These are phyloP conservation scores for Ustilago sp. DNA, from an alignment of 1,284 basidiomycete genomes.

Conservation along the genomic window DNA sequence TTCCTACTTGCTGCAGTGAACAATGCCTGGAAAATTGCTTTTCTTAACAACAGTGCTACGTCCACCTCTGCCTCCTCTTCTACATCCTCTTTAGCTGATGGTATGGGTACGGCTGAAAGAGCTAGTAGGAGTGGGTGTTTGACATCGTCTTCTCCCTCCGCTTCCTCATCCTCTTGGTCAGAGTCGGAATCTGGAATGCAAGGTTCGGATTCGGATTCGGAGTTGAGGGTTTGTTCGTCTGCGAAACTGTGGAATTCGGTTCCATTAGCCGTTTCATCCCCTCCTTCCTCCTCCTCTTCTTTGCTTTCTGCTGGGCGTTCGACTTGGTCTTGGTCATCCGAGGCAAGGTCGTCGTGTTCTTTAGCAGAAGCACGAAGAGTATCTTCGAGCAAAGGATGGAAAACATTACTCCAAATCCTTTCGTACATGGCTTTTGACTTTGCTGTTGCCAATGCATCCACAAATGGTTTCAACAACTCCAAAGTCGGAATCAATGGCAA, in stretches of 20 bases:
- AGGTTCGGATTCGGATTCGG: constrained; percentile 32
- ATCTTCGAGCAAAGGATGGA: constrained; percentile 74
- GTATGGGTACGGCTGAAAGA: constrained; percentile 36
- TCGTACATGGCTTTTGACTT: constrained; percentile 76
- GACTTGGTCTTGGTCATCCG: constrained; percentile 18
- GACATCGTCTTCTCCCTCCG: constrained; percentile 27
- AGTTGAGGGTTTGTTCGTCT: constrained; percentile 22
- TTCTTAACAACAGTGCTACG: constrained; percentile 72
- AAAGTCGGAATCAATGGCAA: constrained; percentile 72
- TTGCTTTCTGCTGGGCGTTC: constrained; percentile 18
- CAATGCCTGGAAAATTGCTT: constrained; percentile 75
- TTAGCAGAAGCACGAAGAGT: constrained; percentile 34
- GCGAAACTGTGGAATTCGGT: constrained; percentile 47
- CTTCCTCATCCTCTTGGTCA: constrained; percentile 12
- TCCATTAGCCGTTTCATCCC: constrained; percentile 28
- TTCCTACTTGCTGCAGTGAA: constrained; percentile 82
- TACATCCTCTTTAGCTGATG: constrained; percentile 15
- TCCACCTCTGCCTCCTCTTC: constrained; percentile 21
- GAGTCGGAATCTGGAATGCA: constrained; percentile 2
- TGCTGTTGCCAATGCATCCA: constrained; percentile 78
- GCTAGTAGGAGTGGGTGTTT: constrained; percentile 39
- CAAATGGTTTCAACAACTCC: constrained; percentile 77
- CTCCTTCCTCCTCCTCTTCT: constrained; percentile 33
- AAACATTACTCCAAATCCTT: constrained; percentile 76
- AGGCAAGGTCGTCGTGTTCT: constrained; percentile 5